Conservation (phyloP, 2,329 filamentous ascomycete genomes). For the Aspergillus glaucus region DNA sequence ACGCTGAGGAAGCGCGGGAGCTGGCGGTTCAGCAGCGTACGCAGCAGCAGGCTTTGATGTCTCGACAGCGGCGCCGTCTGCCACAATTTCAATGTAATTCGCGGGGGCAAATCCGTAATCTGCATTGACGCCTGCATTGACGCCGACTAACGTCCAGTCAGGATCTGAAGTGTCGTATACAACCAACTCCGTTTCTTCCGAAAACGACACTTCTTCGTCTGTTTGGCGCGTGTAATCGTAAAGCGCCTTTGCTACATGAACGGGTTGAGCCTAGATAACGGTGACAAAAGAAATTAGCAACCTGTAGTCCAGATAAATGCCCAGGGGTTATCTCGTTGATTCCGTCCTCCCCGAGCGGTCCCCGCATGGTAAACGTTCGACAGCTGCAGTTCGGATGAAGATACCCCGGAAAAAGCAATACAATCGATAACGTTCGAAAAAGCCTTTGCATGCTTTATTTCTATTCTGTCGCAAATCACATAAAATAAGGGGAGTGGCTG, state of each 20-base stretch:
- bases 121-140: slow-evolving; percentile 66
- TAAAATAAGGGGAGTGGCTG: not conserved
- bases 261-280: slow-evolving; percentile 52
- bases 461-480: not conserved
- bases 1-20: slow-evolving; percentile 16
- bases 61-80: slow-evolving; percentile 43
- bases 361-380: not conserved
- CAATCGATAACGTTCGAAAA: not conserved
- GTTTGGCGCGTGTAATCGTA: slow-evolving; percentile 97
- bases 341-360: not conserved
- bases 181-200: slow-evolving; percentile 74
- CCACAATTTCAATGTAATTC: slow-evolving; percentile 81
- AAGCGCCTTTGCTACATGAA: slow-evolving; percentile 75
- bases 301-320: not conserved
- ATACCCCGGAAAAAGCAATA: not conserved
- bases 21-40: slow-evolving; percentile 14
- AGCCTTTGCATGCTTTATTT: not conserved
- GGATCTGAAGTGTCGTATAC: slow-evolving; percentile 89
- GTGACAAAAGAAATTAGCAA: not conserved
- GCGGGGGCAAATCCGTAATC: slow-evolving; percentile 93
- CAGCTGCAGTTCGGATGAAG: not conserved
- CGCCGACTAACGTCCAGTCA: slow-evolving; percentile 91
- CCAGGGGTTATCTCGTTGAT: not conserved
- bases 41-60: not conserved
- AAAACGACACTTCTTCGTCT: slow-evolving; percentile 93